Evolutionary conservation across 1,139 yeast genomes (phyloP).

Genomic region (Kodamaea alishanica): DNA sequence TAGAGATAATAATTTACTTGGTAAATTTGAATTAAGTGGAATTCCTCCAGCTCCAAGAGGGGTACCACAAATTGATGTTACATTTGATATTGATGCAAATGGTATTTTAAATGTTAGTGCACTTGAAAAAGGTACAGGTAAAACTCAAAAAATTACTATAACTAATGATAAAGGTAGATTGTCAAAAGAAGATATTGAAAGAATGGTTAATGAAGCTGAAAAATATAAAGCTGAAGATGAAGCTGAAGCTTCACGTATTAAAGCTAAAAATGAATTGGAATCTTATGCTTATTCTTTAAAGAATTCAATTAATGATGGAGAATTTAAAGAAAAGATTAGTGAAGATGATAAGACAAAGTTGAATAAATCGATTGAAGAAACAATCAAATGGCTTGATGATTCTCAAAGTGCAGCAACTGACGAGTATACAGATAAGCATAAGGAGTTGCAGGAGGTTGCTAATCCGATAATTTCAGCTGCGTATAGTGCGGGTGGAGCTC

Average conservation of each 20-base stretch:
- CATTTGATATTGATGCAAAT: slow-evolving; percentile 45
- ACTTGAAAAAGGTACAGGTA: slow-evolving; percentile 48
- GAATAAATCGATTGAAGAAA: slow-evolving; percentile 40
- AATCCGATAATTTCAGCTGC: slow-evolving; percentile 66
- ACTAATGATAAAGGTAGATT: slow-evolving; percentile 40
- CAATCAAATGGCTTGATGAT: slow-evolving; percentile 48
- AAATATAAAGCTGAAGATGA: slow-evolving; percentile 83
- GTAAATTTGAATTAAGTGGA: slow-evolving; percentile 46
- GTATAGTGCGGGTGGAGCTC: slow-evolving; percentile 52
- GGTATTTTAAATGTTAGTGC: slow-evolving; percentile 48
- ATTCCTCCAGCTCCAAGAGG: slow-evolving; percentile 51
- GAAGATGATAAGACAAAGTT: slow-evolving; percentile 44
- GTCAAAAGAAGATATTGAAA: slow-evolving; percentile 26
- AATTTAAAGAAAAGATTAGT: slow-evolving; percentile 48
- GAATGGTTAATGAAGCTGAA: slow-evolving; percentile 50
- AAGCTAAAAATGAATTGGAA: slow-evolving; percentile 79
- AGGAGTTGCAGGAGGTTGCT: slow-evolving; percentile 61
- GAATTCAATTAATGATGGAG: slow-evolving; percentile 50
- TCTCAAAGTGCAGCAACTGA: slow-evolving; percentile 52
- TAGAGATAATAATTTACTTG: slow-evolving; percentile 42
- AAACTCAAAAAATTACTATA: slow-evolving; percentile 75
- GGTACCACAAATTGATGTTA: slow-evolving; percentile 47
- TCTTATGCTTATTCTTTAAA: slow-evolving; percentile 82
- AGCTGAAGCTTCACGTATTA: slow-evolving; percentile 71
- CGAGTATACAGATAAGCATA: slow-evolving; percentile 57